These are phyloP conservation scores for Tubosaeta sp. DNA, from an alignment of 768 basidiomycete genomes.

Conservation along the genomic window DNA sequence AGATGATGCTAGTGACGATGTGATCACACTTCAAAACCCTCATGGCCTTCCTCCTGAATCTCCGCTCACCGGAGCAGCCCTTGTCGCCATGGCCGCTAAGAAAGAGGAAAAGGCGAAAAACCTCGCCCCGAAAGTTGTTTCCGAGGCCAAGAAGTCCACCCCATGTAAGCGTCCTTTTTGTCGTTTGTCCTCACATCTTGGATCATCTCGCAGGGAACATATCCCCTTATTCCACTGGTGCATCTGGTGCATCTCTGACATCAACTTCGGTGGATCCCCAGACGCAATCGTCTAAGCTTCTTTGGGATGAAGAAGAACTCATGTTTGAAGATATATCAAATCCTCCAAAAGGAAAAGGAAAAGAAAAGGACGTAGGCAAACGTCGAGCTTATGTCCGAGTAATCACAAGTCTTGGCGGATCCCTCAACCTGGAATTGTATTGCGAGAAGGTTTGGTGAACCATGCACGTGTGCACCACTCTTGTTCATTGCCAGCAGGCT, in stretches of 20 bases:
- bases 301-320: conserved; percentile 99
- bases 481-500: conserved; percentile 48
- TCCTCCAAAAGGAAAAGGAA: conserved; percentile 77
- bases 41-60: conserved; percentile 69
- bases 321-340: conserved; percentile 96
- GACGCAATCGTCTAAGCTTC: conserved; percentile 59
- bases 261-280: conserved; percentile 87
- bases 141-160: conserved; percentile 47
- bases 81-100: conserved; percentile 29
- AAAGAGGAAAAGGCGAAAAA: conserved; percentile 32
- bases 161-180: conserved; percentile 52
- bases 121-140: conserved; percentile 29
- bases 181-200: neutral
- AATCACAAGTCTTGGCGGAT: conserved; percentile 88
- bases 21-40: conserved; percentile 92
- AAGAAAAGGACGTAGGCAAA: conserved; percentile 90
- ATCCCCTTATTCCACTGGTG: conserved; percentile 87
- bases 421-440: conserved; percentile 77
- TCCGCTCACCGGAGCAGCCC: conserved; percentile 28
- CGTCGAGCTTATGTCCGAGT: conserved; percentile 95
- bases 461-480: neutral
- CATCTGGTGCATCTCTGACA: conserved; percentile 89
- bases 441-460: conserved; percentile 68
- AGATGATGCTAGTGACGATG: conserved; percentile 56
- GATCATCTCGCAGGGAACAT: conserved; percentile 61